Percentiles rank a stretch among this genome's conserved stretches.
phyloP scores from a whole-genome alignment of 768 basidiomycete genomes.

The Daedalea quercina region DNA sequence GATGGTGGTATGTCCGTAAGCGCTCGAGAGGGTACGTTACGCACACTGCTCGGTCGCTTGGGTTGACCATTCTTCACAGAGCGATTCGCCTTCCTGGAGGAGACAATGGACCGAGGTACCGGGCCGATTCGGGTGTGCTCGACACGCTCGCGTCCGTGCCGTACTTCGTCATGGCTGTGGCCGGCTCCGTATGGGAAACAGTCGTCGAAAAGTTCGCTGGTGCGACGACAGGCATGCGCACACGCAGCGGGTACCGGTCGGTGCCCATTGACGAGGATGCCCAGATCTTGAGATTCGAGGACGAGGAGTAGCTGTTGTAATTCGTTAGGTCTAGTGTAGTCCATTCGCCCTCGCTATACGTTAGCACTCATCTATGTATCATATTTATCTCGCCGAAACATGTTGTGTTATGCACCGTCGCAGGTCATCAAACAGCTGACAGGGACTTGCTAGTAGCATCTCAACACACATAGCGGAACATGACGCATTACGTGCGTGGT shows the following conservation, averaged over 20 bases:
- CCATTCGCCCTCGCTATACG: background rate
- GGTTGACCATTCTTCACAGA: constrained; percentile 28
- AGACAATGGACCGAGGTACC: constrained; percentile 28
- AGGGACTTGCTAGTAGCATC: no score
- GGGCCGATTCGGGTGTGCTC: constrained; percentile 41
- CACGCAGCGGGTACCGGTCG: constrained; percentile 60
- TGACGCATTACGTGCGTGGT: no score
- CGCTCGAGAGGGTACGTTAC: constrained; percentile 62
- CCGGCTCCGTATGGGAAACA: constrained; percentile 67
- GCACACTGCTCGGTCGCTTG: background rate
- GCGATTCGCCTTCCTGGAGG: constrained; percentile 75
- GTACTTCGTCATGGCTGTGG: constrained; percentile 80
- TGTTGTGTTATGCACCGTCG: no score
- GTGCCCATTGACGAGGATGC: constrained; percentile 85
- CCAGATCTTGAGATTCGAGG: constrained; percentile 78
- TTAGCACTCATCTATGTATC: background rate
- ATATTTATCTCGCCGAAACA: no score
- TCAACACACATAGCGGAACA: no score
- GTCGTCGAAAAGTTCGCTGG: constrained; percentile 41
- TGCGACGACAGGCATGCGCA: constrained; percentile 30
- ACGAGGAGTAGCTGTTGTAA: constrained; percentile 42
- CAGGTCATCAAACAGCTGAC: no score
- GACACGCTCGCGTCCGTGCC: constrained; percentile 83
- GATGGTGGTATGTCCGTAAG: constrained; percentile 74
- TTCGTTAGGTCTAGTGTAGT: background rate